Evolutionary conservation across 768 basidiomycete genomes (phyloP).

Genomic region (Termitomyces bulborhizus): DNA sequence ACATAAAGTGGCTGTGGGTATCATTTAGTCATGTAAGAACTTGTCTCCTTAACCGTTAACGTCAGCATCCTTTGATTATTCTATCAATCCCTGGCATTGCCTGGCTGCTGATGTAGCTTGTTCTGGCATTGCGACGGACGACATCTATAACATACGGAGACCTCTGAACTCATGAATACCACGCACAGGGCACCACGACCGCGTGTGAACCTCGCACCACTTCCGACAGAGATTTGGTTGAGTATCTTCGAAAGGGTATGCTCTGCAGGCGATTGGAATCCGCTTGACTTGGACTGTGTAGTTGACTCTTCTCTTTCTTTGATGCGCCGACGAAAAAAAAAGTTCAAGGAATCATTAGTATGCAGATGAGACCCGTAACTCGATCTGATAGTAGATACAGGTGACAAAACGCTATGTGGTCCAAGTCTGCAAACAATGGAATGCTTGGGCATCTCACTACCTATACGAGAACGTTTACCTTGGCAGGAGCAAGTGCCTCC

Average conservation of each 20-base stretch:
- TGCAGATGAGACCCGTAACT: not conserved
- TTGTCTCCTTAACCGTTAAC: not conserved
- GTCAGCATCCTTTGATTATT: not conserved
- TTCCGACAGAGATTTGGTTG: conserved; percentile 25
- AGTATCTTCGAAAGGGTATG: conserved; percentile 20
- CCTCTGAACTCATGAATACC: conserved; percentile 7
- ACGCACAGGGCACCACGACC: conserved; percentile 8
- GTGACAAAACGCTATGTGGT: conserved; percentile 19
- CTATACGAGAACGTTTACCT: conserved; percentile 21
- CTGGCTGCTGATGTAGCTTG: not conserved
- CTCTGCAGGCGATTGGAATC: conserved; percentile 15
- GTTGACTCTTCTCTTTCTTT: conserved; percentile 9
- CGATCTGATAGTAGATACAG: conserved; percentile 6
- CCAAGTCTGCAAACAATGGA: conserved; percentile 22
- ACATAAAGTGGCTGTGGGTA: not conserved
- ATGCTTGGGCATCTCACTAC: conserved; percentile 14
- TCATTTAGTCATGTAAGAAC: not conserved
- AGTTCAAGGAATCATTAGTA: conserved; percentile 19
- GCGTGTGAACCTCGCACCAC: conserved; percentile 6
- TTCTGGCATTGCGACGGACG: not conserved
- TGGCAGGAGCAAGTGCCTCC: conserved; percentile 7
- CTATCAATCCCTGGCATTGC: too few species aligned
- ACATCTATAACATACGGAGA: not conserved
- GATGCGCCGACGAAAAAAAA: conserved; percentile 9
- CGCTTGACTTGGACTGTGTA: conserved; percentile 12